Percentiles rank a stretch among this genome's conserved stretches.
phyloP scores from a whole-genome alignment of 306 rosid species.

The Acacia acuminata region DNA sequence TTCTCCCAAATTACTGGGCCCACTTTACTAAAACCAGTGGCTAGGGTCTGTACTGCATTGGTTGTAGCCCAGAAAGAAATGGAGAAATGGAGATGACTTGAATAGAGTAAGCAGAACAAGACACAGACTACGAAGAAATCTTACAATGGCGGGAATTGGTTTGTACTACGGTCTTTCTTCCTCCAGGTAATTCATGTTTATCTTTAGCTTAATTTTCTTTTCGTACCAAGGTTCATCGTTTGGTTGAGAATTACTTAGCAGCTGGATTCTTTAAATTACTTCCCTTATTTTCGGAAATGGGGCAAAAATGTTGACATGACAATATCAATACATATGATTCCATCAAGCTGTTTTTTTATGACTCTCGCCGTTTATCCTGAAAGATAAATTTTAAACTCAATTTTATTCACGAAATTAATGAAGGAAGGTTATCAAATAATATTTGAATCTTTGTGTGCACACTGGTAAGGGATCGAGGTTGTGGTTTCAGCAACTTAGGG shows the following conservation, averaged over 20 bases:
- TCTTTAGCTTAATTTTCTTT: constrained; percentile 1
- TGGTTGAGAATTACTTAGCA: background rate
- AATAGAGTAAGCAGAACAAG: background rate
- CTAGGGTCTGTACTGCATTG: constrained; percentile 22
- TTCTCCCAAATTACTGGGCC: constrained; percentile 61
- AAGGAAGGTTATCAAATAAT: constrained; percentile 15
- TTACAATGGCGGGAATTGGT: constrained; percentile 67
- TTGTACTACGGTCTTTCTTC: constrained; percentile 53
- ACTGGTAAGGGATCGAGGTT: constrained; percentile 45
- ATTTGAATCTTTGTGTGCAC: constrained; percentile 26
- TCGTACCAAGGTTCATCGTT: background rate
- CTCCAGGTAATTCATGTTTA: constrained; percentile 48
- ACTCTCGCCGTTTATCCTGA: background rate
- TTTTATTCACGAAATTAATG: background rate
- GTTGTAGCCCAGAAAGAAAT: background rate
- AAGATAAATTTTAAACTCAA: background rate
- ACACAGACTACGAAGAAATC: background rate
- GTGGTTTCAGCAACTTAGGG: constrained; percentile 70
- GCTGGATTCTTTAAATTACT: background rate
- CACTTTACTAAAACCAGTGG: constrained; percentile 32
- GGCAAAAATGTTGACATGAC: background rate
- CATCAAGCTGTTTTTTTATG: background rate
- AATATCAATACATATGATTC: background rate
- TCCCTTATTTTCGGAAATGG: background rate
- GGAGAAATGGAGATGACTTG: background rate